phyloP scores from a whole-genome alignment of 2,329 filamentous ascomycete genomes.

The Pseudopyrenochaeta lycopersici region DNA sequence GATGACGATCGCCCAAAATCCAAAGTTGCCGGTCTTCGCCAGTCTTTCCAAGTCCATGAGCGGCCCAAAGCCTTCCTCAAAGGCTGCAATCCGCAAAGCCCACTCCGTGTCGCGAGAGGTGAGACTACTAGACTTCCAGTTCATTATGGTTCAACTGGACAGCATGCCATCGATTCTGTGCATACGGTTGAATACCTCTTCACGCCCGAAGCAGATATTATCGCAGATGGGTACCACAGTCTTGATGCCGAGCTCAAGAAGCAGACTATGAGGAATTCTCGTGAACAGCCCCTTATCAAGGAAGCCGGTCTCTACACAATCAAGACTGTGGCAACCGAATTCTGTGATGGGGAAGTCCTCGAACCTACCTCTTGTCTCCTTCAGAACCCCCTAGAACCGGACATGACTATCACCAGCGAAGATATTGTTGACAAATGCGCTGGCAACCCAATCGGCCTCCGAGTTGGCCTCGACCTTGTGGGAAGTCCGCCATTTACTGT shows the following conservation, averaged over 20 bases:
- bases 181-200: slow-evolving; percentile 85
- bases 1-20: slow-evolving; percentile 71
- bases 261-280: slow-evolving; percentile 68
- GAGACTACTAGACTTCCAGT: slow-evolving; percentile 74
- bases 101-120: slow-evolving; percentile 84
- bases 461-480: slow-evolving; percentile 87
- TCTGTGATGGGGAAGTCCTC: slow-evolving; percentile 85
- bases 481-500: slow-evolving; percentile 93
- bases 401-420: slow-evolving; percentile 75
- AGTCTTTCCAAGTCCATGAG: slow-evolving; percentile 86
- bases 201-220: slow-evolving; percentile 75
- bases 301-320: slow-evolving; percentile 88
- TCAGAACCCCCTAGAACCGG: slow-evolving; percentile 88
- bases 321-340: slow-evolving; percentile 78
- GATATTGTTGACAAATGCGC: slow-evolving; percentile 95
- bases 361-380: slow-evolving; percentile 95
- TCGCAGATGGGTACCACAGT: slow-evolving; percentile 72
- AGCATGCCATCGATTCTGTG: slow-evolving; percentile 66
- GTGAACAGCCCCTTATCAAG: slow-evolving; percentile 73
- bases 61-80: slow-evolving; percentile 76
- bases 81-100: slow-evolving; percentile 80
- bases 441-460: slow-evolving; percentile 88
- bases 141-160: slow-evolving; percentile 70
- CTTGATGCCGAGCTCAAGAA: slow-evolving; percentile 66
- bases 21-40: slow-evolving; percentile 71